Evolutionary conservation across 225 moss, liverwort and hornwort genomes (phyloP), one percentile per base, ranked within the genome.

Genomic region (Straminergon stramineum): DNA sequence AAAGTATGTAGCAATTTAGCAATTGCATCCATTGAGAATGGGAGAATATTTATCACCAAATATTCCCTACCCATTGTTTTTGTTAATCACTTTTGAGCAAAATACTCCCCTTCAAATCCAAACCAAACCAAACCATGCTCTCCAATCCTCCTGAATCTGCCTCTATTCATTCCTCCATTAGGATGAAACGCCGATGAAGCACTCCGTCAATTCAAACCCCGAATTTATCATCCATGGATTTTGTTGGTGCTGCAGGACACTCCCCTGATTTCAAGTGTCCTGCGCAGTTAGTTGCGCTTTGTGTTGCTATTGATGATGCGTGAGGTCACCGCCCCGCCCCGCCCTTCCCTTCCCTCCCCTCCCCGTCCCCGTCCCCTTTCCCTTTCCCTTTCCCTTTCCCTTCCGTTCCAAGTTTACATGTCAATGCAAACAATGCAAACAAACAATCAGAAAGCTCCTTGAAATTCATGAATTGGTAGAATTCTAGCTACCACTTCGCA

Each of bases 271-370:
- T 89, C 85, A 70, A 85, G 79, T 70, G 89, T 85, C 61, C 85
- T 79, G 69, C 35, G 70, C 70, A 89, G 89, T 89, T 89, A 70
- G 89, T 89, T 89, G 89, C n/a, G 89, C 89, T 79, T 85, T 79
- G 62, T 71, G 79, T 63, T 79, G 89, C 83, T 66, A 83, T 83
- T 84, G 84, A 85, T 77, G 89, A 66, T 79, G 78, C 61, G 75
- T 55, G 83, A 88, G 53, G 63, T 84, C 88, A 85, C 69, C 68
- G 48, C 48, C 48, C 48, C 48, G 48, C 39, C 20, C 52, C 52
- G 31, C 41, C 43, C 74, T 30, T n/a, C 21, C 32, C 67, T 9
- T 34, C 6, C 48, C n/a, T n/a, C 35, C 37, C 7, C 30, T 28
- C 6, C 7, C 51, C 66, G 5, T 43, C 9, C 31, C 41, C 17